Percentiles rank a stretch among this genome's conserved stretches.
phyloP scores from a whole-genome alignment of 176 grass and related monocot species.

The Carex parvula region DNA sequence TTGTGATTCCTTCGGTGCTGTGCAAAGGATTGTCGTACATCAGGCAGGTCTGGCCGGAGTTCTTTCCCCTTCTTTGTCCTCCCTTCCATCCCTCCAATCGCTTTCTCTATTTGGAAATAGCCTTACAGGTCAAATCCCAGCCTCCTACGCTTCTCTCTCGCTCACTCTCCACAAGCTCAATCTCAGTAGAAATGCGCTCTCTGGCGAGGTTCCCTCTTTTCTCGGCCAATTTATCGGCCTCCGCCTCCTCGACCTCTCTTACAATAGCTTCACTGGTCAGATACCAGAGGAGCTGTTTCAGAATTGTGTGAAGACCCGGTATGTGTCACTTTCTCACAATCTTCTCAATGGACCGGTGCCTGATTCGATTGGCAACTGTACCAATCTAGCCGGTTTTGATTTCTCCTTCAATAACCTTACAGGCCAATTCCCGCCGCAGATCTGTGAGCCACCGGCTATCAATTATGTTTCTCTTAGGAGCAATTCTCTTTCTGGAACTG shows the following conservation, averaged over 20 bases:
- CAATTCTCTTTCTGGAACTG: conserved; percentile 56
- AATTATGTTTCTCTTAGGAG: conserved; percentile 72
- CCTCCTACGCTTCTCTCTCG: conserved; percentile 24
- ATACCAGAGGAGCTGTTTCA: conserved; percentile 66
- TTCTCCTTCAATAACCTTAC: conserved; percentile 91
- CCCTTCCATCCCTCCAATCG: conserved; percentile 54
- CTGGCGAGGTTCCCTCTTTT: conserved; percentile 56
- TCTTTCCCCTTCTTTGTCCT: conserved; percentile 50
- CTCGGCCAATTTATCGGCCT: conserved; percentile 55
- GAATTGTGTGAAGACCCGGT: conserved; percentile 74
- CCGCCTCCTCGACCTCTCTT: conserved; percentile 88
- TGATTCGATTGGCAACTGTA: conserved; percentile 46
- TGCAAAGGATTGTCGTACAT: conserved; percentile 73
- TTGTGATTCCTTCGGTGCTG: conserved; percentile 49
- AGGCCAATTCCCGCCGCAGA: conserved; percentile 51
- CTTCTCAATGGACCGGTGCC: conserved; percentile 54
- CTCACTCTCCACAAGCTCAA: conserved; percentile 82
- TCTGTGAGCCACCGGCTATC: conserved; percentile 68
- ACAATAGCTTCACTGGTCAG: conserved; percentile 72
- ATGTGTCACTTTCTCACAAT: conserved; percentile 88
- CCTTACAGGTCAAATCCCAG: conserved; percentile 51
- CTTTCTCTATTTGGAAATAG: conserved; percentile 79
- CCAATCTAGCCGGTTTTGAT: conserved; percentile 74
- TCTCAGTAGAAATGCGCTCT: conserved; percentile 75
- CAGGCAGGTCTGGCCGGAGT: conserved; percentile 25